Base-by-base conservation (phyloP, 1,139 yeast species). In the Zygoascus sp. region DNA sequence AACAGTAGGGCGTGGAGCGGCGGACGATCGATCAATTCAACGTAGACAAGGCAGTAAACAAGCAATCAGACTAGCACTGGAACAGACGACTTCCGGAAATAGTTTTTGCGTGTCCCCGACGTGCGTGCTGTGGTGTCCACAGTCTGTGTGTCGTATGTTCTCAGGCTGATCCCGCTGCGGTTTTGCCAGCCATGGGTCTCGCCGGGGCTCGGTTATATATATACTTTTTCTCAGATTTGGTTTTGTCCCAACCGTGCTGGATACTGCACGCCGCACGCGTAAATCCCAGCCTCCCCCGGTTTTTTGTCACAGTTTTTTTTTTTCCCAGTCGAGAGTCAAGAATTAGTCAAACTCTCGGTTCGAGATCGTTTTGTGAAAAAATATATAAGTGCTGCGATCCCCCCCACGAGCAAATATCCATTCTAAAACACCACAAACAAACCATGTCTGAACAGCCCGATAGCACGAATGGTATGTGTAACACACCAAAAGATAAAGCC, bases 371-470 rank as follows among this genome's bases (percentile, higher is more conserved):
- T 9, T 15, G 15, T 16, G 34, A 30, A 30, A 38, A 38, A 40
- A 40, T 40, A 40, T 40, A 30, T 28, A 32, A 40, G 23, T 16
- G 20, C 30, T n/a, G 16, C 15, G 27, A 38, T 38, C 27, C 13
- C 19, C 34, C 10, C n/a, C n/a, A n/a, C 10, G 28, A 30, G 23
- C 34, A 40, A 22, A 25, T 25, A 25, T 10, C 27, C 25, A 10
- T n/a, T n/a, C n/a, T n/a, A 6, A 15, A 11, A 10, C 27, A 37
- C 40, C 40, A n/a, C 32, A 27, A 19, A 15, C 13, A 22, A 17
- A 39, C 9, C 32, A 40, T 40, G 43, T 32, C 43, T 10, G 43
- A 40, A 40, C 27, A 30, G 19, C 37, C 43, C 19, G 28, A n/a
- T 22, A 30, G 27, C 23, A 30, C 28, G 4, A 40, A 40, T 23